phyloP scores from a whole-genome alignment of 192 early-diverging fungal species.

The Mortierella hygrophila region DNA sequence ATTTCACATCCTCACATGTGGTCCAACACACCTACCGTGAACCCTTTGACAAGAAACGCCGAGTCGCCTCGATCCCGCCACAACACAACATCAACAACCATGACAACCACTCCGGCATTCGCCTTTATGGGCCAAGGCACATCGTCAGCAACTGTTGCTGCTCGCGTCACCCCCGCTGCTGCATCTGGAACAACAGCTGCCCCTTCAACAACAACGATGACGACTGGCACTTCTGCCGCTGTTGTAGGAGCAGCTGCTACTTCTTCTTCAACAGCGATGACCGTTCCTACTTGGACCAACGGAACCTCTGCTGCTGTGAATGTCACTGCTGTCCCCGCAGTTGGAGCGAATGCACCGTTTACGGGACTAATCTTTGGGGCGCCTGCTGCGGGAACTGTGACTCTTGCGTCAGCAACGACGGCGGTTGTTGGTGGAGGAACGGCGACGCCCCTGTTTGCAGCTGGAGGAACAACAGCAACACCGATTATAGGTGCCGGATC shows the following conservation, averaged over 20 bases:
- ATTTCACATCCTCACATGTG: background rate
- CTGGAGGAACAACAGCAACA: background rate
- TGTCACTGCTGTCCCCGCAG: background rate
- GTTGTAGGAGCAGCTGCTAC: background rate
- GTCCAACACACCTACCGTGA: background rate
- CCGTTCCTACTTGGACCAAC: background rate
- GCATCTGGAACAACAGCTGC: slow-evolving; percentile 22
- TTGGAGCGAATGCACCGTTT: background rate
- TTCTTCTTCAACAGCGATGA: background rate
- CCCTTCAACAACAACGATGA: slow-evolving; percentile 2
- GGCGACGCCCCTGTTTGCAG: background rate
- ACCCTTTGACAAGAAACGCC: background rate
- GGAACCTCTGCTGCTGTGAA: background rate
- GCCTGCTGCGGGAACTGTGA: background rate
- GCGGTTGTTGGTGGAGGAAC: background rate
- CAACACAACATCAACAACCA: background rate
- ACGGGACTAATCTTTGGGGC: background rate
- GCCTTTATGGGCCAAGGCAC: slow-evolving; percentile 3
- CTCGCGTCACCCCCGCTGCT: slow-evolving; percentile 26
- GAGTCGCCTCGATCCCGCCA: slow-evolving; percentile 3
- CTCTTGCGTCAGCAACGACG: background rate
- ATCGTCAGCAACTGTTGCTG: slow-evolving; percentile 4
- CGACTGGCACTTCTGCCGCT: background rate
- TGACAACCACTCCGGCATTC: background rate
- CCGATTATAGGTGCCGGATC: background rate